These are phyloP conservation scores for Saprolegnia parasitica DNA, from an alignment of 352 stramenopile genomes.

Conservation along the genomic window DNA sequence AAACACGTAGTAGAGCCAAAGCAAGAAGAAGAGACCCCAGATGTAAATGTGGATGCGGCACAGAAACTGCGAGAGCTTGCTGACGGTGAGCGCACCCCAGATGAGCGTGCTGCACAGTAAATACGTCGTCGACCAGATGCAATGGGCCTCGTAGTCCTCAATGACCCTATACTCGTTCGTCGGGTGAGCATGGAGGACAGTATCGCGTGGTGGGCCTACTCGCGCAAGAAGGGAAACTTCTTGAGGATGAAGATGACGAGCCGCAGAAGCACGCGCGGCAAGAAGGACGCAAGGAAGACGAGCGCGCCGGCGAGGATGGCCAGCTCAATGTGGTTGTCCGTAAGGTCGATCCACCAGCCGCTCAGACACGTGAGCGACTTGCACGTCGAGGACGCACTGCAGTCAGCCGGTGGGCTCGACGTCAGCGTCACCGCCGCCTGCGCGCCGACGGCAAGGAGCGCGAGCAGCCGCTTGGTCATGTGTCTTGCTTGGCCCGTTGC, in stretches of 20 bases:
- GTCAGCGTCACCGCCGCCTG: background rate
- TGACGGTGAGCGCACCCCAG: slow-evolving; percentile 50
- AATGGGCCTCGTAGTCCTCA: slow-evolving; percentile 76
- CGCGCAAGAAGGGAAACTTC: slow-evolving; percentile 77
- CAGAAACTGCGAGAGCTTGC: slow-evolving; percentile 57
- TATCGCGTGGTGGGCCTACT: slow-evolving; percentile 40
- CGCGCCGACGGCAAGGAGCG: no score
- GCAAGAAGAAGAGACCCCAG: slow-evolving; percentile 85
- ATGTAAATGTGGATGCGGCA: slow-evolving; percentile 77
- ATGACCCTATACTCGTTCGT: slow-evolving; percentile 42
- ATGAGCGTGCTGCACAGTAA: slow-evolving; percentile 79
- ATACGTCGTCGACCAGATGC: slow-evolving; percentile 73
- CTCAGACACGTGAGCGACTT: slow-evolving; percentile 43
- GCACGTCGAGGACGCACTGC: slow-evolving; percentile 31
- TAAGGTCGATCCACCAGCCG: slow-evolving; percentile 47
- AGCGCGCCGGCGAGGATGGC: slow-evolving; percentile 63
- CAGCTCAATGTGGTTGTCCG: slow-evolving; percentile 33
- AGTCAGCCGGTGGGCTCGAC: background rate
- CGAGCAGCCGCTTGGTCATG: no score
- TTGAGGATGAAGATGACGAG: slow-evolving; percentile 83
- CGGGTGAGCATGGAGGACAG: background rate
- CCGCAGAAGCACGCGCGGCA: slow-evolving; percentile 76
- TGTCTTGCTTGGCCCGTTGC: no score
- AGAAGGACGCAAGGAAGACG: slow-evolving; percentile 84
- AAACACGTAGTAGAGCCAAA: slow-evolving; percentile 87